These are phyloP conservation scores for Fusarium citri DNA, from an alignment of 2,329 filamentous ascomycete species.

Conservation along the genomic window DNA sequence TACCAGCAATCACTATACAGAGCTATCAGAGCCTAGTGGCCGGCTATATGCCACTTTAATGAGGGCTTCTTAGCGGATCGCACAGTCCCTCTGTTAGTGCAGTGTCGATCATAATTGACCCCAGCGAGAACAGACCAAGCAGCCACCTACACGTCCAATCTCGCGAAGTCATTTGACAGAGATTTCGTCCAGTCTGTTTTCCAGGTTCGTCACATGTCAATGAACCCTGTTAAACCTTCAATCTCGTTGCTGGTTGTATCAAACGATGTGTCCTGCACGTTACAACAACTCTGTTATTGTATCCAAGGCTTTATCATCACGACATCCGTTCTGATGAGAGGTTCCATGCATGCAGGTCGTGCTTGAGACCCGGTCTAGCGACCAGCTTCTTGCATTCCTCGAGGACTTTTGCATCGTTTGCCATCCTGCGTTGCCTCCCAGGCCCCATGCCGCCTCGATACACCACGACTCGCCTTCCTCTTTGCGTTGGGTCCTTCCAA, in stretches of 20 bases:
- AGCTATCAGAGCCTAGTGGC: background rate
- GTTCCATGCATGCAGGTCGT: conserved; percentile 17
- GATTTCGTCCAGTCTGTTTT: background rate
- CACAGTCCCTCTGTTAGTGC: background rate
- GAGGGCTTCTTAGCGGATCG: background rate
- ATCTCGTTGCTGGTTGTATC: background rate
- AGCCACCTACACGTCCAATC: background rate
- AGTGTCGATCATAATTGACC: conserved; percentile 27
- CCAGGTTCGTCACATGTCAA: conserved; percentile 4
- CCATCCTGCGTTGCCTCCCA: conserved; percentile 10
- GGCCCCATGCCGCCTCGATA: conserved; percentile 5
- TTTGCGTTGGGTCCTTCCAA: conserved; percentile 36
- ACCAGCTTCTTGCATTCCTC: conserved; percentile 15
- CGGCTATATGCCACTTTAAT: background rate
- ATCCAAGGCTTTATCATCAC: conserved; percentile 28
- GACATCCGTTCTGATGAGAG: conserved; percentile 18
- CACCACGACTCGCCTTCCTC: conserved; percentile 37
- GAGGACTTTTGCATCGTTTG: conserved; percentile 41
- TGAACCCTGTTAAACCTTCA: background rate
- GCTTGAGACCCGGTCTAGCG: conserved; percentile 5
- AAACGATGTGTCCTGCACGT: background rate
- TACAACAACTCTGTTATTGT: background rate
- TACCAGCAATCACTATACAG: background rate
- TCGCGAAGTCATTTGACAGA: background rate
- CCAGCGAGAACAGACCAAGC: conserved; percentile 5